Base-by-base conservation (phyloP, 148 eudicot species). In the Fagopyrum tataricum region DNA sequence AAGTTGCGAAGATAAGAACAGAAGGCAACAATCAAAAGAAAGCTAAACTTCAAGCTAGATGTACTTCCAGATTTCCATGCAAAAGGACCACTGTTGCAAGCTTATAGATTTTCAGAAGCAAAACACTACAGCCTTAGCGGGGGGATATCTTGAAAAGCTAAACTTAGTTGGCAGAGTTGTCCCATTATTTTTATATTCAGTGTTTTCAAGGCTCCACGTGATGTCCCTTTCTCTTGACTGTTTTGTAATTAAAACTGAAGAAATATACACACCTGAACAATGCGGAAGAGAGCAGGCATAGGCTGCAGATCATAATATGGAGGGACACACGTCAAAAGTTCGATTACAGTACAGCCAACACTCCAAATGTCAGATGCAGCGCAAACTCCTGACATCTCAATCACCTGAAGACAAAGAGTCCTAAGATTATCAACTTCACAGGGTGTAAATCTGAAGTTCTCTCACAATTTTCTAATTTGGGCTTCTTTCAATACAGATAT, bases 361-460 rank as follows among this genome's bases (percentile, higher is more conserved):
- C 99, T 96, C 99, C 99, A 96, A 66, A 96, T 90, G 77, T 96
- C 99, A 64, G 99, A 96, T 78, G 96, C 97, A 73, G 99, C 96
- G 84, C 97, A 96, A 82, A 96, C 99, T 75, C 99, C 99, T 2
- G 99, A 92, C 99, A 96, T 96, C 79, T 92, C 99, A 82, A 96
- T 96, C 24, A 96, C 99, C 99, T 96, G 87, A 73, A 79, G 82
- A 64, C 43, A 64, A 64, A 43, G 69, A 37, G 37, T 37, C 43
- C 69, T 5, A 14, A 64, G 17, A 64, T 64, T 37, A 64, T 31
- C 37, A 8, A 26, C 21, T 37, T 26, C 69, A 64, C 69, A 64
- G 6, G 69, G 20, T 14, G 69, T 9, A 37, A 4, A 64, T 64
- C 43, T 64, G 39, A 23, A 64, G 13, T 24, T 64, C 40, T 68